phyloP scores from a whole-genome alignment of 139 green algal species.

The Chlamydomonas eustigma region DNA sequence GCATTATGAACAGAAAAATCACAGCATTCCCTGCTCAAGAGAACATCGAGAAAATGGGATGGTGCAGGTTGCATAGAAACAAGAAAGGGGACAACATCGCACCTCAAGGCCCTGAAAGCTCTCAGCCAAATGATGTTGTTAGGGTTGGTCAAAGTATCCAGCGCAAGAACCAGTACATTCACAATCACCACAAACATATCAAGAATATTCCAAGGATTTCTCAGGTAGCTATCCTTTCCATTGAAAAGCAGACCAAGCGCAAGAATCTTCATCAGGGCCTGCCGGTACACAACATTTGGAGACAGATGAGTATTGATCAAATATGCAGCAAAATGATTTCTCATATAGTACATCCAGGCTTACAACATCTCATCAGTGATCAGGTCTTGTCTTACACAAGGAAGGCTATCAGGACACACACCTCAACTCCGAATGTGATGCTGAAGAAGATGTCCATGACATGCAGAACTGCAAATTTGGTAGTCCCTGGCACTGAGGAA shows the following conservation, averaged over 20 bases:
- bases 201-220: constrained; percentile 37
- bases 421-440: constrained; percentile 4
- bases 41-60: too few relatives aligned
- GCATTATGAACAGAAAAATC: background rate
- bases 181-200: constrained; percentile 5
- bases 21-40: background rate
- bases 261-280: constrained; percentile 48
- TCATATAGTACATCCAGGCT: too few relatives aligned
- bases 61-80: too few relatives aligned
- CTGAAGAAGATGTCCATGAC: background rate
- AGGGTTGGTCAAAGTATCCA: background rate
- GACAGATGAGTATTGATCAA: too few relatives aligned
- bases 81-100: too few relatives aligned
- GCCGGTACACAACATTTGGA: background rate
- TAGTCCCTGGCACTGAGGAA: background rate
- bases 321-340: too few relatives aligned
- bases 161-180: background rate
- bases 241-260: constrained; percentile 53
- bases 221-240: constrained; percentile 47
- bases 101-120: constrained; percentile 40
- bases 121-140: constrained; percentile 28
- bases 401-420: too few relatives aligned
- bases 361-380: too few relatives aligned
- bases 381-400: too few relatives aligned
- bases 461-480: background rate